phyloP scores from a whole-genome alignment of 2,329 filamentous ascomycete species.

The Venturia pyrina region DNA sequence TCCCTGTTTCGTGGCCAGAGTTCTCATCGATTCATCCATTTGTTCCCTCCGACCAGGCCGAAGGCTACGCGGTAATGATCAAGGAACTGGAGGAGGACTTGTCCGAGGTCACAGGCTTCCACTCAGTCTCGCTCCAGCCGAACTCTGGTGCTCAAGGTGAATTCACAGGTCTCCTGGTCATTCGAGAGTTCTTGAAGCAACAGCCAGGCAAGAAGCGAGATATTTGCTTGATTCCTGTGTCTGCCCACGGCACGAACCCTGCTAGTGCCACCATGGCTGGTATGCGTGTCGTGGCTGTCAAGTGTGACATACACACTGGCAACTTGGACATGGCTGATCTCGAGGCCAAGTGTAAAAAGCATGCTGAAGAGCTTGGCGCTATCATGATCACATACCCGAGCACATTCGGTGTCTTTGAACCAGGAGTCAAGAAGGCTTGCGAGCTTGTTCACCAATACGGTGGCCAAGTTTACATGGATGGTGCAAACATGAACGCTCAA shows the following conservation, averaged over 20 bases:
- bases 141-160: slow-evolving; percentile 96
- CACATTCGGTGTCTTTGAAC: slow-evolving; percentile 92
- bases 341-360: slow-evolving; percentile 77
- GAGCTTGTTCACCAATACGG: slow-evolving; percentile 77
- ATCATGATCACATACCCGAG: slow-evolving; percentile 97
- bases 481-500: slow-evolving; percentile 97
- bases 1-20: slow-evolving; percentile 65
- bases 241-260: slow-evolving; percentile 91
- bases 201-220: slow-evolving; percentile 62
- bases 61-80: slow-evolving; percentile 63
- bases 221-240: slow-evolving; percentile 89
- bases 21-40: slow-evolving; percentile 78
- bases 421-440: slow-evolving; percentile 75
- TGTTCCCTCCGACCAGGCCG: slow-evolving; percentile 50
- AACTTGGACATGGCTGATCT: slow-evolving; percentile 84
- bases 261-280: slow-evolving; percentile 92
- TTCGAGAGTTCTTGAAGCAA: slow-evolving; percentile 64
- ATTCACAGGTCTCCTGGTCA: slow-evolving; percentile 80
- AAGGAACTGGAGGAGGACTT: slow-evolving; percentile 65
- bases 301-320: slow-evolving; percentile 77
- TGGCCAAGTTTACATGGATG: slow-evolving; percentile 97
- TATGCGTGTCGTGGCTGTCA: slow-evolving; percentile 86
- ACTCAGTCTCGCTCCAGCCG: slow-evolving; percentile 80
- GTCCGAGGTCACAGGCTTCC: slow-evolving; percentile 77
- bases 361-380: slow-evolving; percentile 74